phyloP scores from a whole-genome alignment of 1,139 yeast genomes.

The Geotrichum reessii region DNA sequence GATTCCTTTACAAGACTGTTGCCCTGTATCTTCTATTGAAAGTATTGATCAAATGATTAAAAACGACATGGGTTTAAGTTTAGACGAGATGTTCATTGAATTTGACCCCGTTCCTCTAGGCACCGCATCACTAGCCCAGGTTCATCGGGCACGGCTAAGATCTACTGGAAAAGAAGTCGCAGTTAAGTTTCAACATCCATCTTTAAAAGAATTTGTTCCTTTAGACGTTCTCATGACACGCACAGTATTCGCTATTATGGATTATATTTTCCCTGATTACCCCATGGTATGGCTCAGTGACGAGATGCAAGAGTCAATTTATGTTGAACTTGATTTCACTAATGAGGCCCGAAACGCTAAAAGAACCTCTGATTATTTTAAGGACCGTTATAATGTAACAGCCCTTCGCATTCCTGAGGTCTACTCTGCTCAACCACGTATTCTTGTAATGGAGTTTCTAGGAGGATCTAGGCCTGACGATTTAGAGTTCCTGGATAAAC shows the following conservation, averaged over 20 bases:
- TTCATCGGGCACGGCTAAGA: slow-evolving; percentile 67
- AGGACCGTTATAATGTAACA: slow-evolving; percentile 50
- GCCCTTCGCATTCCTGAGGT: slow-evolving; percentile 78
- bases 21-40: slow-evolving; percentile 73
- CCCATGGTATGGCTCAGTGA: slow-evolving; percentile 92
- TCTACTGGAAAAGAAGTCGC: slow-evolving; percentile 72
- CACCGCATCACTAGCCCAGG: slow-evolving; percentile 94
- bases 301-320: slow-evolving; percentile 79
- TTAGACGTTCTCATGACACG: slow-evolving; percentile 75
- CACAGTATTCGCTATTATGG: slow-evolving; percentile 67
- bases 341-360: slow-evolving; percentile 81
- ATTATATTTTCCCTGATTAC: slow-evolving; percentile 82
- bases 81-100: slow-evolving; percentile 61
- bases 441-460: slow-evolving; percentile 81
- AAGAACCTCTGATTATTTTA: slow-evolving; percentile 62
- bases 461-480: slow-evolving; percentile 82
- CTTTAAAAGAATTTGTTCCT: slow-evolving; percentile 81
- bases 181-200: slow-evolving; percentile 91
- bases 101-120: slow-evolving; percentile 80
- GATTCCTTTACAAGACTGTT: slow-evolving; percentile 86
- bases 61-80: slow-evolving; percentile 55
- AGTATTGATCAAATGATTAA: slow-evolving; percentile 63
- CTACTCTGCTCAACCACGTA: slow-evolving; percentile 58
- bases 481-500: slow-evolving; percentile 52
- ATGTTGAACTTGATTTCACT: slow-evolving; percentile 78